These are phyloP conservation scores for Nakazawaea pomicola DNA, from an alignment of 805 yeast species.

Conservation along the genomic window DNA sequence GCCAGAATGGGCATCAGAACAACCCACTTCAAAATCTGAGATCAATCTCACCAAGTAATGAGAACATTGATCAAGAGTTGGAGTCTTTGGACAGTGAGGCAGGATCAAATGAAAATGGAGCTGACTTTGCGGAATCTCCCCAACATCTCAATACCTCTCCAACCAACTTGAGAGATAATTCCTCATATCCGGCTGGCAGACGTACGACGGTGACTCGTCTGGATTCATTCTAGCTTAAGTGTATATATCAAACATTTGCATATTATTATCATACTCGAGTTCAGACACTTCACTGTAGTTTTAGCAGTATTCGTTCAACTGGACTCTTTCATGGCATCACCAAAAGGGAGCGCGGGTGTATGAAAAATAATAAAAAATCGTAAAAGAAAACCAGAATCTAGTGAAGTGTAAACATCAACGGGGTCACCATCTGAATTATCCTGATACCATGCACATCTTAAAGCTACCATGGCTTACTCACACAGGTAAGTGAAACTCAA, in stretches of 20 bases:
- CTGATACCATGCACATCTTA: constrained; percentile 50
- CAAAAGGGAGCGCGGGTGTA: background rate
- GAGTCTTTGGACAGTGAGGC: background rate
- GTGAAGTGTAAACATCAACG: background rate
- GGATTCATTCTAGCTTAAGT: background rate
- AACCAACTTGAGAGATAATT: too few species aligned
- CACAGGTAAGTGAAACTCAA: constrained; percentile 39
- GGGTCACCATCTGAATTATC: too few species aligned
- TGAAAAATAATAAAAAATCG: background rate
- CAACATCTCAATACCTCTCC: too few species aligned
- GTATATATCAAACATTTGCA: too few species aligned
- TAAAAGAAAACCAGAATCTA: background rate
- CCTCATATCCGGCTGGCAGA: background rate
- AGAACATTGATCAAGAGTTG: background rate
- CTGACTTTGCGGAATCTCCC: background rate
- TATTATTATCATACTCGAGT: too few species aligned
- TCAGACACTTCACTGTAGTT: too few species aligned
- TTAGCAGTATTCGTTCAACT: too few species aligned
- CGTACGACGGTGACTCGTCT: background rate
- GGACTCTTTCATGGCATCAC: too few species aligned
- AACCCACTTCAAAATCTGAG: background rate
- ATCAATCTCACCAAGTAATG: background rate
- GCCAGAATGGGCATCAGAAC: background rate
- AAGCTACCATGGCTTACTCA: constrained; percentile 74
- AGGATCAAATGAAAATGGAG: background rate